Evolutionary conservation across 768 basidiomycete species (phyloP).

Genomic region (Lanmaoa pseudosensibilis): DNA sequence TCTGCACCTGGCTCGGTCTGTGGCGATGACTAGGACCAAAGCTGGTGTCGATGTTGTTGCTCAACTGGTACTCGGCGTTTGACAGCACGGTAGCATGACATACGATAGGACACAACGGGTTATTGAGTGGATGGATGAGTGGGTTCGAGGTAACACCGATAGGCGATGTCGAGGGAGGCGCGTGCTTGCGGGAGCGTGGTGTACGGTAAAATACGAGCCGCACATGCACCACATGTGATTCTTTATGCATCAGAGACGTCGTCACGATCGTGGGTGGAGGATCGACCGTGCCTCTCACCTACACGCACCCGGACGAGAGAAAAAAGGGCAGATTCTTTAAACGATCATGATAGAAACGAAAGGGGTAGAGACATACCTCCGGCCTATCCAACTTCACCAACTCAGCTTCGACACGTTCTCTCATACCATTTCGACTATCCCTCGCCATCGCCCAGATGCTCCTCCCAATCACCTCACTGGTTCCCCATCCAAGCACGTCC

Average conservation of each 20-base stretch:
- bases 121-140: slow-evolving; percentile 18
- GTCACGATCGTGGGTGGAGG: slow-evolving; percentile 21
- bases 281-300: slow-evolving; percentile 14
- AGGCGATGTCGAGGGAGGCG: slow-evolving; percentile 1
- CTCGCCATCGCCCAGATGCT: slow-evolving; percentile 41
- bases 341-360: not conserved
- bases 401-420: slow-evolving; percentile 28
- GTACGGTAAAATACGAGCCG: slow-evolving; percentile 42
- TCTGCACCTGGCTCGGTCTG: not conserved
- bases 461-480: slow-evolving; percentile 53
- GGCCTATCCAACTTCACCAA: slow-evolving; percentile 22
- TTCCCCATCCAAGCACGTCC: slow-evolving; percentile 67
- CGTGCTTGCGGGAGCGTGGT: slow-evolving; percentile 8
- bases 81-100: slow-evolving; percentile 31
- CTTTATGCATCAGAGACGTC: slow-evolving; percentile 41
- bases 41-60: not conserved
- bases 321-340: not conserved
- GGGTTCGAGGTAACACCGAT: not conserved
- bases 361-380: slow-evolving; percentile 13
- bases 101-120: slow-evolving; percentile 27
- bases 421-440: slow-evolving; percentile 17
- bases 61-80: not conserved
- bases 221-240: slow-evolving; percentile 30
- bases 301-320: not conserved
- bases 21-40: not conserved